Evolutionary conservation across 768 basidiomycete genomes (phyloP).

Genomic region (Lentinula guzmanii): DNA sequence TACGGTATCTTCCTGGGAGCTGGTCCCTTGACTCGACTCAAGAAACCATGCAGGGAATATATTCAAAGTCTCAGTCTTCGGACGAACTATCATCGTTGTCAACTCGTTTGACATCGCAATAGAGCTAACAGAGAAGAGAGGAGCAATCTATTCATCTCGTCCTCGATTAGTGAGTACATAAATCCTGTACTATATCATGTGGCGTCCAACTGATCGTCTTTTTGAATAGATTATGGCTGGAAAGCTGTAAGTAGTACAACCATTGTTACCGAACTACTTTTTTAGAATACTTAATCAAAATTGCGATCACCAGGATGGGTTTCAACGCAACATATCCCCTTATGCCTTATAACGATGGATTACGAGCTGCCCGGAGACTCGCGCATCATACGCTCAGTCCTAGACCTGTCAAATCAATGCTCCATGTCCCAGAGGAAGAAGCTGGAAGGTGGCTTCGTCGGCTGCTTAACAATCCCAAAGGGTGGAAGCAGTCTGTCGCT

Average conservation of each 20-base stretch:
- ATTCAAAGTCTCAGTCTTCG: conserved; percentile 10
- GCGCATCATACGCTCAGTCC: not conserved
- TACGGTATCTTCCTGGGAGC: conserved; percentile 3
- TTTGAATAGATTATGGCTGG: not conserved
- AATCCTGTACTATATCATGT: not conserved
- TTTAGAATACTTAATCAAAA: conserved; percentile 7
- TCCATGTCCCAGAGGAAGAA: not conserved
- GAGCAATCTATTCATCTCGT: conserved; percentile 28
- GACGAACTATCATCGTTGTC: conserved; percentile 19
- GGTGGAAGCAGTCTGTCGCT: conserved; percentile 4
- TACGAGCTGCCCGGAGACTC: not conserved
- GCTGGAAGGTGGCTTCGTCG: conserved; percentile 1
- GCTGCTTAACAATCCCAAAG: conserved; percentile 15
- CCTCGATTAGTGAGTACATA: conserved; percentile 10
- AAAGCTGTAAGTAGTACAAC: not conserved
- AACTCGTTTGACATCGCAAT: conserved; percentile 27
- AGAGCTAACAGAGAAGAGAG: conserved; percentile 36
- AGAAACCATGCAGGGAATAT: not conserved
- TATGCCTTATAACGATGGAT: conserved; percentile 1
- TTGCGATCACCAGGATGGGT: not conserved
- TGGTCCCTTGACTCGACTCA: not conserved
- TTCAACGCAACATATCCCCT: conserved; percentile 3
- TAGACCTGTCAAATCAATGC: not conserved
- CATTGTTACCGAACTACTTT: not conserved
- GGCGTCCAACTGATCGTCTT: not conserved